These are phyloP conservation scores for Euphrasia arctica DNA, from an alignment of 305 asterid genomes.

Conservation along the genomic window DNA sequence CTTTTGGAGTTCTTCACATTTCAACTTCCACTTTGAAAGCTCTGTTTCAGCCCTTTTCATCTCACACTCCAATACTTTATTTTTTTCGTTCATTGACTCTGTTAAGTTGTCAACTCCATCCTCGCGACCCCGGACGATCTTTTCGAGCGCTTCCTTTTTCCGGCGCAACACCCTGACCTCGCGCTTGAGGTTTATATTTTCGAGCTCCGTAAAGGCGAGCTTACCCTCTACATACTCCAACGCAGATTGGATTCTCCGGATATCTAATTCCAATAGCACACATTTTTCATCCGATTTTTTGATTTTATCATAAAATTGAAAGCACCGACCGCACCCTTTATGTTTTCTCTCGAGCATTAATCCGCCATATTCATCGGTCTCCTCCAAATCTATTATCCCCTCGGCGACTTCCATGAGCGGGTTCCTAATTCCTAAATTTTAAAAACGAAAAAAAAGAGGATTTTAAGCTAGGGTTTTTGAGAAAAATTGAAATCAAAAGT, in stretches of 20 bases:
- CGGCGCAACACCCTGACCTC: constrained; percentile 35
- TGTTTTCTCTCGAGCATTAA: constrained; percentile 19
- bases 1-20: constrained; percentile 42
- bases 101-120: constrained; percentile 31
- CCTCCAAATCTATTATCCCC: constrained; percentile 24
- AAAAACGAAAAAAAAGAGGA: neutral
- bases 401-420: constrained; percentile 19
- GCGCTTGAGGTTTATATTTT: constrained; percentile 24
- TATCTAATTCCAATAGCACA: constrained; percentile 27
- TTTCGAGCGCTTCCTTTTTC: constrained; percentile 39
- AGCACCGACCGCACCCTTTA: constrained; percentile 33
- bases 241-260: constrained; percentile 25
- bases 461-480: neutral
- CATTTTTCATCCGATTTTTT: constrained; percentile 28
- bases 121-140: constrained; percentile 18
- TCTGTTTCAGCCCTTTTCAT: constrained; percentile 44
- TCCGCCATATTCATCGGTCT: constrained; percentile 4
- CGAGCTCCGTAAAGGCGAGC: constrained; percentile 19
- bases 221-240: constrained; percentile 31
- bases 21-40: constrained; percentile 40
- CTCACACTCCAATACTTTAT: constrained; percentile 46
- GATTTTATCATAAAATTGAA: constrained; percentile 31
- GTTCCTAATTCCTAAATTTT: constrained; percentile 20
- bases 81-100: constrained; percentile 46
- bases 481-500: neutral